Evolutionary conservation across 148 eudicot genomes (phyloP), one percentile per base, ranked within the genome.

Genomic region (Heliamphora exappendiculata): DNA sequence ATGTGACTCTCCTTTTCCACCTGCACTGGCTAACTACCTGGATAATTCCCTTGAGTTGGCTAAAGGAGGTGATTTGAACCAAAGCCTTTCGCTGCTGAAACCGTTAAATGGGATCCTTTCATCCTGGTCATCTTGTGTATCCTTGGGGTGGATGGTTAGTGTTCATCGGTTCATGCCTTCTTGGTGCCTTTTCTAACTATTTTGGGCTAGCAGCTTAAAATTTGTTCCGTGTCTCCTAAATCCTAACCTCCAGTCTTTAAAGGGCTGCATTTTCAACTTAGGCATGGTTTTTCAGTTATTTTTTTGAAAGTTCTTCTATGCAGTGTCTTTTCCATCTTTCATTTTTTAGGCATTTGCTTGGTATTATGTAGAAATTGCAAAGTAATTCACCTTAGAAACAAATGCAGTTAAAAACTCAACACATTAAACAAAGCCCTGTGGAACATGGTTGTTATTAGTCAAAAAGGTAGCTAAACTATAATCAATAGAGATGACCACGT

Each of bases 141-240:
- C 8, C 7, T 4, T 3, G 55, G 37, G 36, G 37, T 7, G 42
- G 34, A 44, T 22, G 53, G 13, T 67, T 67, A 13, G 31, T 41
- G 19, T 42, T 45, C 26, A 24, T n/a, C n/a, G n/a, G n/a, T n/a
- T n/a, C n/a, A n/a, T n/a, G n/a, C n/a, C n/a, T n/a, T n/a, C n/a
- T n/a, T 37, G 51, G 26, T 50, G 42, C 45, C 42, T 71, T 71
- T 28, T 71, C 53, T 13, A 71, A 70, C 26, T 50, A 50, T 28
- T 71, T 71, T 24, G 74, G 74, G 26, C 51, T 71, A 29, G 17
- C 19, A 50, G 29, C 59, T 34, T 39, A 70, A 47, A 33, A 62
- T 10, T 28, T 71, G 74, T 34, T 71, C 37, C 31, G 22, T 29
- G 13, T 29, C 37, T 39, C 3, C 9, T 12, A 20, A 60, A 16